Evolutionary conservation across 2,329 filamentous ascomycete species (phyloP).

Genomic region (Sarocladium kiliense): DNA sequence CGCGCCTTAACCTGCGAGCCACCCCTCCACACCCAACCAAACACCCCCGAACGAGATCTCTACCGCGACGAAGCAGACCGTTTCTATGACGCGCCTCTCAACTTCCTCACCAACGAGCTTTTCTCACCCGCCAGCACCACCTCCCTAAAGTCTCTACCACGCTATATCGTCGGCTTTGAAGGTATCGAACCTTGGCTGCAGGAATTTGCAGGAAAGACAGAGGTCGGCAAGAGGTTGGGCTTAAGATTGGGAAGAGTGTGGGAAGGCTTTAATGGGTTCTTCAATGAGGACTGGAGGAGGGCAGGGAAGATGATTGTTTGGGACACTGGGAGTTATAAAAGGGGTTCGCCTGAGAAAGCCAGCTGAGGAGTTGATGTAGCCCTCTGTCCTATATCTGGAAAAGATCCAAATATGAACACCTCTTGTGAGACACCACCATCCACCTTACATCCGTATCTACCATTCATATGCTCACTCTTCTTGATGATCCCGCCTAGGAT

Average conservation of each 20-base stretch:
- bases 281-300: constrained; percentile 57
- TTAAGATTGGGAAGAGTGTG: constrained; percentile 44
- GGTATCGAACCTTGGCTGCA: constrained; percentile 45
- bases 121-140: constrained; percentile 23
- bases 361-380: no score
- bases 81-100: constrained; percentile 66
- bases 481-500: no score
- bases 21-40: constrained; percentile 62
- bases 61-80: constrained; percentile 89
- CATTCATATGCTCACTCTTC: no score
- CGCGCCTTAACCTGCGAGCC: constrained; percentile 91
- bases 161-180: constrained; percentile 58
- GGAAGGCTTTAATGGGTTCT: constrained; percentile 55
- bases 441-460: no score
- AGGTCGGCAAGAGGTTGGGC: constrained; percentile 33
- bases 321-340: constrained; percentile 39
- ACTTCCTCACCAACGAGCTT: constrained; percentile 53
- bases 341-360: constrained; percentile 8
- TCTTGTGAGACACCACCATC: no score
- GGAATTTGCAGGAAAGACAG: constrained; percentile 35
- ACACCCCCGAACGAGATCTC: constrained; percentile 51
- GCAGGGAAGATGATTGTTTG: constrained; percentile 55
- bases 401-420: no score
- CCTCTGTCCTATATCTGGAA: no score
- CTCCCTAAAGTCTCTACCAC: constrained; percentile 30